phyloP scores from a whole-genome alignment of 352 stramenopile genomes.

The Phytophthora chlamydospora region DNA sequence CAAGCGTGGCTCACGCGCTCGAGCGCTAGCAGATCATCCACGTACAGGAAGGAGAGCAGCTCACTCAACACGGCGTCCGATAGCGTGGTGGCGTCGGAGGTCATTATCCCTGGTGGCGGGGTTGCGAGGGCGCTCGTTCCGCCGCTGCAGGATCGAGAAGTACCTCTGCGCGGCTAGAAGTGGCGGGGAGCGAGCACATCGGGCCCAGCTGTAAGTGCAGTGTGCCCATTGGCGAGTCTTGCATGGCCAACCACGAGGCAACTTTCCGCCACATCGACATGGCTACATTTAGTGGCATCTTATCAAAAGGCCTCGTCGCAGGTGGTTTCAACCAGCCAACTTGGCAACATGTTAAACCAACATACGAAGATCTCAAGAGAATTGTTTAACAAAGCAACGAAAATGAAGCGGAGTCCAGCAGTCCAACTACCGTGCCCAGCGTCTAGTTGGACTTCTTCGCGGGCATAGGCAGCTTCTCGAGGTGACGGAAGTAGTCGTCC shows the following conservation, averaged over 20 bases:
- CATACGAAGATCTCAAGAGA: no score
- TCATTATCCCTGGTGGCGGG: constrained; percentile 15
- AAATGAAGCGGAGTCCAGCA: constrained; percentile 4
- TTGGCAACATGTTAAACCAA: no score
- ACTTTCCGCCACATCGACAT: constrained; percentile 21
- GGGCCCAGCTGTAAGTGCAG: not conserved
- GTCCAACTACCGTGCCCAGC: not conserved
- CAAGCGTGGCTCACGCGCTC: constrained; percentile 50
- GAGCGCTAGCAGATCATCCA: constrained; percentile 59
- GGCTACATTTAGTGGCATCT: constrained; percentile 14
- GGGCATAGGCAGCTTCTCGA: constrained; percentile 65
- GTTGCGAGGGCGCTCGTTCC: constrained; percentile 3
- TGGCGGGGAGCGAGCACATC: not conserved
- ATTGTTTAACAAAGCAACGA: constrained; percentile 1
- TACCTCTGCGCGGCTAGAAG: not conserved
- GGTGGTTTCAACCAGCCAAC: no score
- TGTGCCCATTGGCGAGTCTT: constrained; percentile 28
- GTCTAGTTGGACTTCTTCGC: constrained; percentile 54
- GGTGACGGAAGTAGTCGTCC: constrained; percentile 83
- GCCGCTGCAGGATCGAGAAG: constrained; percentile 30
- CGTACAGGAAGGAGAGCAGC: constrained; percentile 55
- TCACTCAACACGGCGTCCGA: constrained; percentile 34
- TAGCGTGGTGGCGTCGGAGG: constrained; percentile 16
- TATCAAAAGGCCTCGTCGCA: no score
- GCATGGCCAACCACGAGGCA: constrained; percentile 18